Evolutionary conservation across 352 stramenopile genomes (phyloP).

Genomic region (Globisporangium emineosum): DNA sequence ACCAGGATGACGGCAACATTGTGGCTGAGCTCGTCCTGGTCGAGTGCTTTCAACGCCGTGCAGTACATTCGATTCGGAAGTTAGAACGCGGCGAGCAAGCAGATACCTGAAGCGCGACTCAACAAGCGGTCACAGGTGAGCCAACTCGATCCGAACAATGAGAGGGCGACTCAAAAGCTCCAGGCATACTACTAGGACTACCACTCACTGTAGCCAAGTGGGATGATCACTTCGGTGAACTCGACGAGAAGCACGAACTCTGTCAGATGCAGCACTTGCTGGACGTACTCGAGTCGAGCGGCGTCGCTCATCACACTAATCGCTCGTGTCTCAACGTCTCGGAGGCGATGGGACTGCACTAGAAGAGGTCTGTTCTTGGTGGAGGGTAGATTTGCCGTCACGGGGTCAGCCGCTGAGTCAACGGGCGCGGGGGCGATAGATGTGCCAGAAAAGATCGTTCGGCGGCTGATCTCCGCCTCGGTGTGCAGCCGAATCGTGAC

Average conservation of each 20-base stretch:
- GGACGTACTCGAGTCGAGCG: slow-evolving; percentile 1
- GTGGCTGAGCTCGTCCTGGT: no score
- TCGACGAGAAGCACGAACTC: slow-evolving; percentile 18
- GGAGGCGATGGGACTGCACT: neutral
- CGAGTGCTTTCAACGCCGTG: no score
- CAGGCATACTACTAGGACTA: no score
- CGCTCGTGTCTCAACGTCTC: neutral
- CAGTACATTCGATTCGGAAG: slow-evolving; percentile 28
- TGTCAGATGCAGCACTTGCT: slow-evolving; percentile 9
- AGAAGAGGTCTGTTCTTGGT: neutral
- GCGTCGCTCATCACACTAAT: slow-evolving; percentile 1
- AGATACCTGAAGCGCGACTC: no score
- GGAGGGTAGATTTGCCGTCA: neutral
- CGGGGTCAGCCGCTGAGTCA: neutral
- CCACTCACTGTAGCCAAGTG: no score
- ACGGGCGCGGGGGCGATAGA: neutral
- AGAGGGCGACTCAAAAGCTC: no score
- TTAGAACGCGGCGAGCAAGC: no score
- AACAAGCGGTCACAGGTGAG: no score
- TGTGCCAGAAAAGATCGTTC: neutral
- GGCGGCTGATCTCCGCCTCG: neutral
- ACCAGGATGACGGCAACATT: slow-evolving; percentile 24
- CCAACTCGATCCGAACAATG: no score
- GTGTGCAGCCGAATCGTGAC: neutral
- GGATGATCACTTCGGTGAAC: slow-evolving; percentile 18